Conservation (phyloP, 306 rosid genomes). For the Phaseolus lunatus region DNA sequence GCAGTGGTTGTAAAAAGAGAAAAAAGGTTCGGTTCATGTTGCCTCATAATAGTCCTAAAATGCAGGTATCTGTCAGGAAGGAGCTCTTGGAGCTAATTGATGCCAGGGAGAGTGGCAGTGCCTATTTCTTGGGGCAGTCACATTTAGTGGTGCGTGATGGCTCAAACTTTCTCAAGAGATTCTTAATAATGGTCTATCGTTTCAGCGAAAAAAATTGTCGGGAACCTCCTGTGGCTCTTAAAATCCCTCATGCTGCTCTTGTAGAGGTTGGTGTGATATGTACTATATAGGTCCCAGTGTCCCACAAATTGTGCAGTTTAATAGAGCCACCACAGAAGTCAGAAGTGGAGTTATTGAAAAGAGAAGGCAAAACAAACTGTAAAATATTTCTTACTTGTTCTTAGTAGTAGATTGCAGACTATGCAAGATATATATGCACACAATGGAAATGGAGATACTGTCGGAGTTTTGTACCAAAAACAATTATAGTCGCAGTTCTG, state of each 20-base stretch:
- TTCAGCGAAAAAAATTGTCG: constrained; percentile 72
- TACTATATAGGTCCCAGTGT: constrained; percentile 51
- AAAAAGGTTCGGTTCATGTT: constrained; percentile 76
- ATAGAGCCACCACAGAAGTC: neutral
- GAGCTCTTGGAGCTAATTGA: constrained; percentile 70
- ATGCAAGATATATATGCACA: neutral
- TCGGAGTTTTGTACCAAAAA: neutral
- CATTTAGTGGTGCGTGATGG: constrained; percentile 68
- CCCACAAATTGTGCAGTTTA: constrained; percentile 1
- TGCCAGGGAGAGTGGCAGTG: constrained; percentile 87
- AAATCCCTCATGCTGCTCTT: constrained; percentile 88
- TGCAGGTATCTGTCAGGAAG: constrained; percentile 60
- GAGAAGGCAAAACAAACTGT: neutral
- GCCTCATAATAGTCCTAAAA: constrained; percentile 69
- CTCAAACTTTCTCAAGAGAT: constrained; percentile 61
- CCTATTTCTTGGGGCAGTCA: constrained; percentile 78
- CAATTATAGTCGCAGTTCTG: neutral
- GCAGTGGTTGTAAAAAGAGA: constrained; percentile 36
- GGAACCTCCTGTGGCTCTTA: constrained; percentile 69
- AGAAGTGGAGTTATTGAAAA: neutral
- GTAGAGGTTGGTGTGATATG: constrained; percentile 81
- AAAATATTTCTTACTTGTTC: neutral
- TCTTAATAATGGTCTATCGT: constrained; percentile 64
- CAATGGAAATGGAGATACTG: neutral
- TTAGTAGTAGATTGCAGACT: neutral